Percentiles rank a stretch among this genome's conserved stretches.
phyloP scores from a whole-genome alignment of 2,329 filamentous ascomycete species.

The Venturia effusa region DNA sequence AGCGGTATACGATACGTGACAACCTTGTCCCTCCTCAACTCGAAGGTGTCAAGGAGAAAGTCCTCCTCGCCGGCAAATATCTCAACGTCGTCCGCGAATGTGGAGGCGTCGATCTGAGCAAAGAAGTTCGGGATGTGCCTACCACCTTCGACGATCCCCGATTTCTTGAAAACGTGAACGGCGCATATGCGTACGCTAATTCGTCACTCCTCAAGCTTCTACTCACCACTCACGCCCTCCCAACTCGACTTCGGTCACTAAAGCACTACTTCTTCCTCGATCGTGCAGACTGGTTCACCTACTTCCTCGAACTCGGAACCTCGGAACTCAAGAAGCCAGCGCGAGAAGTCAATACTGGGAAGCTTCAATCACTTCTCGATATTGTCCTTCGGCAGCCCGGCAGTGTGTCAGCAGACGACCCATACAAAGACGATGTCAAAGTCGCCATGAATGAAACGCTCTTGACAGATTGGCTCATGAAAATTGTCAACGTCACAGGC shows the following conservation, averaged over 20 bases:
- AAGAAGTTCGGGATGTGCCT: conserved; percentile 79
- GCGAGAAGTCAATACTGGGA: conserved; percentile 79
- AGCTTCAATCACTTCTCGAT: conserved; percentile 91
- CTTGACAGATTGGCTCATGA: conserved; percentile 86
- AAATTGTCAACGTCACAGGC: conserved; percentile 91
- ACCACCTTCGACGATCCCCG: conserved; percentile 81
- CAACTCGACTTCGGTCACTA: conserved; percentile 73
- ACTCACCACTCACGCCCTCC: conserved; percentile 83
- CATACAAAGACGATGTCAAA: conserved; percentile 97
- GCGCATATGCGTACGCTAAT: conserved; percentile 90
- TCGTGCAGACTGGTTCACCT: conserved; percentile 93
- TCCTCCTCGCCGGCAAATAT: conserved; percentile 91
- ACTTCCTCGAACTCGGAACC: conserved; percentile 85
- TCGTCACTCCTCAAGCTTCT: conserved; percentile 83
- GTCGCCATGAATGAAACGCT: conserved; percentile 94
- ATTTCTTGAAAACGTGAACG: conserved; percentile 93
- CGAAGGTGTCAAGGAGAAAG: conserved; percentile 83
- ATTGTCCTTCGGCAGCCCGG: conserved; percentile 92
- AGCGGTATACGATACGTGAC: conserved; percentile 88
- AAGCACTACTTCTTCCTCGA: conserved; percentile 99
- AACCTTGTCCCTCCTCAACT: conserved; percentile 87
- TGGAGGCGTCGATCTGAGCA: conserved; percentile 87
- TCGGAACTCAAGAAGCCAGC: conserved; percentile 87
- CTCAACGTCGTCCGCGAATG: conserved; percentile 96
- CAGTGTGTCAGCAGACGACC: conserved; percentile 84